Evolutionary conservation across 805 yeast species (phyloP).

Genomic region (Yamadazyma insecticola): DNA sequence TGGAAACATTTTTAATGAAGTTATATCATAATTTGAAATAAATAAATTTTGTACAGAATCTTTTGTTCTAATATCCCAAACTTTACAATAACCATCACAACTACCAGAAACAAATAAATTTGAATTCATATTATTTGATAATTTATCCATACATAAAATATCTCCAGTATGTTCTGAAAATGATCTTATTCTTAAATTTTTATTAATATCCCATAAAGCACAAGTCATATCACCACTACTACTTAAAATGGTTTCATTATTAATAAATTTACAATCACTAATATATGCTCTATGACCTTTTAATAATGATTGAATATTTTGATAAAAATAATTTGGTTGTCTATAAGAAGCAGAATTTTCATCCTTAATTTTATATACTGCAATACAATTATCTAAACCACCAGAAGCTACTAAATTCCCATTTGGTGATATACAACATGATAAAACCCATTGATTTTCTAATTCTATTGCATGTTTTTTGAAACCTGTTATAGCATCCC

Average conservation of each 20-base stretch:
- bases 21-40: conserved; percentile 62
- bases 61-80: conserved; percentile 62
- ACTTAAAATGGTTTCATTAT: conserved; percentile 54
- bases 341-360: neutral
- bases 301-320: conserved; percentile 46
- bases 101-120: conserved; percentile 56
- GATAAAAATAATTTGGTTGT: conserved; percentile 3
- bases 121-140: conserved; percentile 12
- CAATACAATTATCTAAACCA: conserved; percentile 76
- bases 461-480: conserved; percentile 68
- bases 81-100: conserved; percentile 61
- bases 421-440: conserved; percentile 69
- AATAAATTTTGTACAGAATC: conserved; percentile 46
- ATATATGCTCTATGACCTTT: conserved; percentile 84
- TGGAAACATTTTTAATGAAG: conserved; percentile 56
- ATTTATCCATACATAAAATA: conserved; percentile 44
- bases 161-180: conserved; percentile 71
- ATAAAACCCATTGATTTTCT: conserved; percentile 74
- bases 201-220: conserved; percentile 71
- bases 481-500: conserved; percentile 74
- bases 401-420: conserved; percentile 70
- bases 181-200: conserved; percentile 48
- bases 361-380: conserved; percentile 48
- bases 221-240: conserved; percentile 82
- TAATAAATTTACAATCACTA: conserved; percentile 66